These are phyloP conservation scores for Fusarium sororula DNA, from an alignment of 2,329 filamentous ascomycete genomes.

Conservation along the genomic window DNA sequence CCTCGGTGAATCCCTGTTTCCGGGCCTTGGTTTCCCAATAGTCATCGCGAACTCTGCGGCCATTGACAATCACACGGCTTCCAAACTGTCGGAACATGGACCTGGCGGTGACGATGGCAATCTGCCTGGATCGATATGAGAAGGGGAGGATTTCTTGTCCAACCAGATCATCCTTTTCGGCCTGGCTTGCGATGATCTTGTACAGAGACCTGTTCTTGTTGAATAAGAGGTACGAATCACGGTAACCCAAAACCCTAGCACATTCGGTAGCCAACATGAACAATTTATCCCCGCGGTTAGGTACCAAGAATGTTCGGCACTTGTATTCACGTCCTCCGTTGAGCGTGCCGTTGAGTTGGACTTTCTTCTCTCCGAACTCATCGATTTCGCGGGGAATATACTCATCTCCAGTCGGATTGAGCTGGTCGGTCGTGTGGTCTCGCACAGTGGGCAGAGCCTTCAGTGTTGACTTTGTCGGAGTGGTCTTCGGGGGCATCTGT, in stretches of 20 bases:
- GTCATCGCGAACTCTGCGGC: conserved; percentile 91
- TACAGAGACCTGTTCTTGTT: conserved; percentile 97
- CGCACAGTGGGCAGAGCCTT: conserved; percentile 95
- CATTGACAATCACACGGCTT: conserved; percentile 89
- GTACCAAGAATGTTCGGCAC: conserved; percentile 92
- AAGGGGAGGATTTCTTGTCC: conserved; percentile 95
- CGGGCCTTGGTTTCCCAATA: conserved; percentile 98
- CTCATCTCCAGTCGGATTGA: conserved; percentile 89
- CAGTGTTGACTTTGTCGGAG: conserved; percentile 82
- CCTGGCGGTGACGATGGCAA: conserved; percentile 94
- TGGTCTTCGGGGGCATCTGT: conserved; percentile 76
- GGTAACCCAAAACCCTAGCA: conserved; percentile 89
- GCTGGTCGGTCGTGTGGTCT: conserved; percentile 96
- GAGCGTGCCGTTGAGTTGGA: conserved; percentile 82
- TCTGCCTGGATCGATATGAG: conserved; percentile 97
- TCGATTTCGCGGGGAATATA: conserved; percentile 95
- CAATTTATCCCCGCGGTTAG: conserved; percentile 88
- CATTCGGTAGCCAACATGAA: conserved; percentile 99
- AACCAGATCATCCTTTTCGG: conserved; percentile 96
- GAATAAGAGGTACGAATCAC: conserved; percentile 97
- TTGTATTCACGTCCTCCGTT: conserved; percentile 87
- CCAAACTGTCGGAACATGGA: conserved; percentile 99
- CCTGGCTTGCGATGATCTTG: conserved; percentile 97
- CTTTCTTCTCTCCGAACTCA: conserved; percentile 93
- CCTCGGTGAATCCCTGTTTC: conserved; percentile 98